Evolutionary conservation across 495 filamentous ascomycete species (phyloP).

Genomic region (Glarea lozoyensis): DNA sequence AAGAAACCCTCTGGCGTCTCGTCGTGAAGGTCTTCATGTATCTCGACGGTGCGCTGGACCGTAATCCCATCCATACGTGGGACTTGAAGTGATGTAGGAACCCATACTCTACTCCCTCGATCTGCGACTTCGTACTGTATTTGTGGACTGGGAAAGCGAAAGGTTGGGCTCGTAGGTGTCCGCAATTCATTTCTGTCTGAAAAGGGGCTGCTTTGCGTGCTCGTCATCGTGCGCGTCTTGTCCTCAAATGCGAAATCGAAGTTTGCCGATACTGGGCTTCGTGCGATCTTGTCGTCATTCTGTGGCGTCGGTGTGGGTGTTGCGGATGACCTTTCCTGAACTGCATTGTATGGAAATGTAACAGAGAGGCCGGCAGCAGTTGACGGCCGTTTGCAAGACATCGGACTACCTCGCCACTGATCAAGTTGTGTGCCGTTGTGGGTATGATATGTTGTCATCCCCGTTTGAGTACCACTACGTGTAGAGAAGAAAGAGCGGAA

Average conservation of each 20-base stretch:
- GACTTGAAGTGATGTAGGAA: too few relatives aligned
- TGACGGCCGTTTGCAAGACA: not conserved
- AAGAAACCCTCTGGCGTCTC: not conserved
- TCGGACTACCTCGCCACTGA: not conserved
- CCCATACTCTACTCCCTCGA: too few relatives aligned
- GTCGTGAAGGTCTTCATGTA: not conserved
- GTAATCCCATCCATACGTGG: not conserved
- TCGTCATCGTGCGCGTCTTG: too few relatives aligned
- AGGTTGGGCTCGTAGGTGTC: too few relatives aligned
- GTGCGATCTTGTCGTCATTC: too few relatives aligned
- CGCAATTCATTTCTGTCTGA: too few relatives aligned
- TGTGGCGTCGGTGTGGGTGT: too few relatives aligned
- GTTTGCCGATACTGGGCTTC: too few relatives aligned
- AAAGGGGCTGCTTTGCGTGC: too few relatives aligned
- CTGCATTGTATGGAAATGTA: not conserved
- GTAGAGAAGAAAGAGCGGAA: conserved; percentile 13
- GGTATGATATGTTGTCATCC: too few relatives aligned
- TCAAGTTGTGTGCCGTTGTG: not conserved
- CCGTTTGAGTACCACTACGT: not conserved
- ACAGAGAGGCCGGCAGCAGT: not conserved
- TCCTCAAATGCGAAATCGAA: too few relatives aligned
- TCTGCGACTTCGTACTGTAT: not conserved
- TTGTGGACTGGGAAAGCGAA: too few relatives aligned
- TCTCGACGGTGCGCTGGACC: not conserved
- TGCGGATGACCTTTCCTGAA: not conserved